Evolutionary conservation across 495 filamentous ascomycete species (phyloP).

Genomic region (Ramalina intermedia): DNA sequence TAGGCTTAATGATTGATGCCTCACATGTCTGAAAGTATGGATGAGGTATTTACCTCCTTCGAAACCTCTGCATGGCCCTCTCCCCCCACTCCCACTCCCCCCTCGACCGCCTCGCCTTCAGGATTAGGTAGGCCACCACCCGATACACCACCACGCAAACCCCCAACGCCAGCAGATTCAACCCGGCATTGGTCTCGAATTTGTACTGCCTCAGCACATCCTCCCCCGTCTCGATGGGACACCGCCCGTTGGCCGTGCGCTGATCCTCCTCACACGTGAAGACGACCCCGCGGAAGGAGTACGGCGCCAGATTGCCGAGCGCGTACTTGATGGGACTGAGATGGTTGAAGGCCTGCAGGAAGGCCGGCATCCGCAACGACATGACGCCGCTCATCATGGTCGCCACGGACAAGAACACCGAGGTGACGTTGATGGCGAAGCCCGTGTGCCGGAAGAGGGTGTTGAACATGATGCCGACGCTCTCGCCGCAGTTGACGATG

Average conservation of each 20-base stretch:
- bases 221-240: constrained; percentile 45
- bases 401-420: constrained; percentile 46
- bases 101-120: constrained; percentile 32
- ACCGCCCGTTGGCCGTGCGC: constrained; percentile 38
- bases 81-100: constrained; percentile 19
- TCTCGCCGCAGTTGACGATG: constrained; percentile 59
- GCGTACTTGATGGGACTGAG: constrained; percentile 55
- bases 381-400: constrained; percentile 55
- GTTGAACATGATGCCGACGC: constrained; percentile 66
- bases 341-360: constrained; percentile 54
- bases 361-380: constrained; percentile 46
- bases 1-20: too few species aligned
- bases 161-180: constrained; percentile 46
- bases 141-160: constrained; percentile 48
- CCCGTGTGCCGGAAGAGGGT: constrained; percentile 60
- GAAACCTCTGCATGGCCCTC: constrained; percentile 14
- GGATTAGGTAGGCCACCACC: constrained; percentile 43
- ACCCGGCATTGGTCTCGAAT: constrained; percentile 37
- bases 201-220: constrained; percentile 51
- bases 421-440: constrained; percentile 57
- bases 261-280: constrained; percentile 45
- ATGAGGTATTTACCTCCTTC: not conserved
- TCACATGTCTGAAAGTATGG: not conserved
- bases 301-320: constrained; percentile 46
- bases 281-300: constrained; percentile 35